Evolutionary conservation across 2,329 filamentous ascomycete species (phyloP), one percentile per base, ranked within the genome.

Genomic region (Leptodontidium sp.): DNA sequence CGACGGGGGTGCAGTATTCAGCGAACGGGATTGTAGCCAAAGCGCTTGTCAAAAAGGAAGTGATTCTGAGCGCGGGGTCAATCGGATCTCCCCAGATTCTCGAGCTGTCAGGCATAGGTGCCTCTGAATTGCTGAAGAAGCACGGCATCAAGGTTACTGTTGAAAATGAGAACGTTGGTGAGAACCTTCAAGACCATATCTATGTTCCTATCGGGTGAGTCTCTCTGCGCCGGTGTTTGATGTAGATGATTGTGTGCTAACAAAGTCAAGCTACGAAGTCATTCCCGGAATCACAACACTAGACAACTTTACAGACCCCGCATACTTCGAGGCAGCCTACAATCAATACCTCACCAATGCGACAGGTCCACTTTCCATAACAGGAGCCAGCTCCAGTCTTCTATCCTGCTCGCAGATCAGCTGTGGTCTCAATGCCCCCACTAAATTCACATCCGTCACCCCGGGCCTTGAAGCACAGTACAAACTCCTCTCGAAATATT

Each of bases 111-210:
- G 78, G 79, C 12, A 74, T 80, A 24, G 78, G 78, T 1, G 64
- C 71, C 9, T 55, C 68, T 29, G 65, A 11, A 55, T 53, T 35
- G 0, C n/a, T 66, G 47, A 45, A 43, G 3, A 38, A 15, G 8
- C 11, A 38, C 1, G 64, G 64, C 2, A 66, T 66, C 43, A 40
- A 61, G 3, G 64, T 40, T 64, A 72, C 9, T 69, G 74, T 76
- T 5, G 64, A 71, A 2, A 65, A 70, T 35, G 67, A 72, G 81
- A 80, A 79, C 2, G 82, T 84, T 5, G 83, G 82, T 17, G 74
- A 78, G 43, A 79, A 80, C 57, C 71, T 79, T 4, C 77, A 79
- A 66, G 78, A 80, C 61, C 78, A 80, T 53, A 47, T 62, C 5
- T 65, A 61, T 4, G 11, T 49, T 49, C 45, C 17, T 8, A 49